Evolutionary conservation across 331 rosid genomes (phyloP), one percentile per base, ranked within the genome.

Genomic region (Erythrophleum ivorense): DNA sequence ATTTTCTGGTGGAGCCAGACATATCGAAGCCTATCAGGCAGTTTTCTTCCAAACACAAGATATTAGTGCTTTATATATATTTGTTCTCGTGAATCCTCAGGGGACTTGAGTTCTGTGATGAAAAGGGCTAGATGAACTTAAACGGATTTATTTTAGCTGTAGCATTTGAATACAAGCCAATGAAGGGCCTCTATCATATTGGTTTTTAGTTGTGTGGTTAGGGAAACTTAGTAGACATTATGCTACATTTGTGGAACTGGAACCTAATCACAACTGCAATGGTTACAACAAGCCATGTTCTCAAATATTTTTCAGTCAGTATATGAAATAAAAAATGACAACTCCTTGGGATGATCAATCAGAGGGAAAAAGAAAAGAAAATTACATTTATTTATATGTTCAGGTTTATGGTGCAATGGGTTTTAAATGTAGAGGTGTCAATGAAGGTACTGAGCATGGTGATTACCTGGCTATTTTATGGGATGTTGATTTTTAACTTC

Each of bases 381-480:
- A 67, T 67, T 67, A 59, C 60, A 68, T 74, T 67, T 67, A 74
- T 74, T 67, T 58, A 48, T 8, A 40, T 19, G 52, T 84, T 84
- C 63, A 29, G n/a, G 50, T 80, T 57, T 49, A 43, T 62, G 43
- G 33, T 58, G 63, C 60, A 48, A n/a, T 69, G 60, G 55, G 31
- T 68, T 84, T 41, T 74, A 65, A 79, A 58, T 75, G 12, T 79
- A 34, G 12, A 55, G 53, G 57, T 24, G 53, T 49, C 45, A 31
- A 36, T 66, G 60, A 50, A 66, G 53, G 54, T 38, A 58, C 50
- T 16, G 53, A 66, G 10, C 1, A 0, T 57, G 50, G 18, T 36
- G 48, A 41, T 73, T 73, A 65, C 70, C 8, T 73, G 14, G 66
- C 52, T 46, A 58, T 54, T 80, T 70, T 73, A 78, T 48, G 53